Evolutionary conservation across 73 alveolate species (phyloP).

Genomic region (Symbiodinium natans): DNA sequence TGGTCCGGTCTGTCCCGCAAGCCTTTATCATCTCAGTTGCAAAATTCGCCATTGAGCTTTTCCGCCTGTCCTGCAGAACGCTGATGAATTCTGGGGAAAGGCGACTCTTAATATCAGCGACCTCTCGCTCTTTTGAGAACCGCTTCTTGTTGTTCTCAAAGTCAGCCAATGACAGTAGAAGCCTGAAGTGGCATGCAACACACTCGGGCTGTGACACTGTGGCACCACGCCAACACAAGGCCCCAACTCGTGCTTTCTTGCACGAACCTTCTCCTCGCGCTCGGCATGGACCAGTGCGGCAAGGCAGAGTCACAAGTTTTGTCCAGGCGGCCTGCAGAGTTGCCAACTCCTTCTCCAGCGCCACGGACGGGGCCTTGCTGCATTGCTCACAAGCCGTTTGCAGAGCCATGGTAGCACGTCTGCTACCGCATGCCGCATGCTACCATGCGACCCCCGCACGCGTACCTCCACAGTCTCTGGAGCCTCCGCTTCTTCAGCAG

Average conservation of each 20-base stretch:
- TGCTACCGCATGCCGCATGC: not conserved
- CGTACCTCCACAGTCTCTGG: no score
- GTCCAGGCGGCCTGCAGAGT: not conserved
- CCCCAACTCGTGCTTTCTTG: not conserved
- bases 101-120: not conserved
- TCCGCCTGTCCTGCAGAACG: conserved; percentile 43
- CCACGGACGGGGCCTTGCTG: not conserved
- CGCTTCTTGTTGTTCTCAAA: conserved; percentile 82
- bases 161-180: conserved; percentile 62
- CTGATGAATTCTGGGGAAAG: not conserved
- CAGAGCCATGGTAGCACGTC: not conserved
- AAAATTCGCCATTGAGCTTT: conserved; percentile 54
- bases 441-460: no score
- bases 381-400: not conserved
- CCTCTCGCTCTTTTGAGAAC: conserved; percentile 71
- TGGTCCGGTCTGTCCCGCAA: no score
- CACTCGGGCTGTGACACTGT: not conserved
- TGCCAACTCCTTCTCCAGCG: not conserved
- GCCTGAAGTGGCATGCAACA: conserved; percentile 9
- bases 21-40: conserved; percentile 78
- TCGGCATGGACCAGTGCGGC: not conserved
- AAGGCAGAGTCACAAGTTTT: not conserved
- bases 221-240: not conserved
- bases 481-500: conserved; percentile 1
- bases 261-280: not conserved